Evolutionary conservation across 805 yeast genomes (phyloP), one percentile per base, ranked within the genome.

Genomic region (fission yeast (Schizosaccharomyces pombe)): DNA sequence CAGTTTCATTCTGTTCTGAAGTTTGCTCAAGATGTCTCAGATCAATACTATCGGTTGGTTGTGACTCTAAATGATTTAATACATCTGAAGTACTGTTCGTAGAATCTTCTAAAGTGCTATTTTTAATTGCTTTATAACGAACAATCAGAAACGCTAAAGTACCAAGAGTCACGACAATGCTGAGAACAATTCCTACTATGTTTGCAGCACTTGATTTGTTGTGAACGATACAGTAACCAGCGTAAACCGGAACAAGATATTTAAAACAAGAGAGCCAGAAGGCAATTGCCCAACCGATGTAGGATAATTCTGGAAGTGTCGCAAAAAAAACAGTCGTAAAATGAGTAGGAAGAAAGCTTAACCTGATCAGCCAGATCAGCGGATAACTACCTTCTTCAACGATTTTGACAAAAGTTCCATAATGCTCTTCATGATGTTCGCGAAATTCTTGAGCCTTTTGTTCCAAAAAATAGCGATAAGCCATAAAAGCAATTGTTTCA

Each of bases 311-410:
- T 2, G 34, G 39, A 6, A 49, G 28, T 4, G 39, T 49, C 5
- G 39, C 34, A 5, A 49, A 49, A 14, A 49, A 32, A 19, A 49
- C 39, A 5, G 53, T 49, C 8, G 53, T 49, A 29, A 49, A 28
- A 49, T 49, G 53, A 22, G 39, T 49, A 3, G 53, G 53, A 6
- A 49, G 19, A 32, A 32, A 30, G n/a, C 53, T 49, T 12, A 49
- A 24, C 8, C 53, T 34, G 24, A 49, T 49, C 5, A 49, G 39
- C 34, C 34, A 49, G 2, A 49, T 32, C 14, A 49, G 34, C n/a
- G 53, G 39, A 19, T 49, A 49, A 19, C 53, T 32, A n/a, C 53
- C 53, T 32, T 49, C 39, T 30, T 49, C 53, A 49, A 49, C 16
- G n/a, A 49, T 30, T n/a, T 30, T 22, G 33, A 49, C 53, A 32